Evolutionary conservation across 176 grass and related monocot genomes (phyloP), one percentile per base, ranked within the genome.

Genomic region (Guadua angustifolia): DNA sequence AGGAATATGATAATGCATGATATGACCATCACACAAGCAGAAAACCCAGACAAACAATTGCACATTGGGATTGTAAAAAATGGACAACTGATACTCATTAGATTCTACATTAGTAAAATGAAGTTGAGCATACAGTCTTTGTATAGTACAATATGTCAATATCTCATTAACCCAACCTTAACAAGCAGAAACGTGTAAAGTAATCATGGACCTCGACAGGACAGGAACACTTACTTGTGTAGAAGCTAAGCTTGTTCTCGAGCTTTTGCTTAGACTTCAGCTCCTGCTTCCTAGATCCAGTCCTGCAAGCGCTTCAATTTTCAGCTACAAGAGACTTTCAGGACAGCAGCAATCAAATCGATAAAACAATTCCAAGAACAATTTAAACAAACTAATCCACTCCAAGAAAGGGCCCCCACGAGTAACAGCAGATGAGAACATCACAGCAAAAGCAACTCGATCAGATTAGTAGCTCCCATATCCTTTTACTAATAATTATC

Each of bases 231-330:
- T 9, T 70, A 88, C 89, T 85, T 82, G 65, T 60, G 42, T 91
- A 91, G 61, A 91, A 88, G 57, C 14, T 53, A 7, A 88, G 77
- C 59, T 85, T 88, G 72, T 91, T 91, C 26, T 91, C 89, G 6
- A 85, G 1, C 61, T 82, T 91, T 26, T 88, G 78, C 57, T 91
- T 67, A 62, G 82, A 91, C 70, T 90, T 90, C 59, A 86, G 39
- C 22, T 90, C 79, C 29, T 86, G 83, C 49, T 90, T 86, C 26
- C 71, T 86, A 67, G 83, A 81, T 11, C 84, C 79, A 52, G 79
- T 86, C 84, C 84, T 90, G 73, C 66, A 86, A 24, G 49, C 29
- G 67, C 76, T 78, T 66, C n/a, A 82, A 40, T 19, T 67, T 71
- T 73, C 38, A 86, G 19, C 22, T 51, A 78, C 21, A 66, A 86